These are phyloP conservation scores for Blastocrithidia nonstop DNA, from an alignment of 208 protist genomes.

Conservation along the genomic window DNA sequence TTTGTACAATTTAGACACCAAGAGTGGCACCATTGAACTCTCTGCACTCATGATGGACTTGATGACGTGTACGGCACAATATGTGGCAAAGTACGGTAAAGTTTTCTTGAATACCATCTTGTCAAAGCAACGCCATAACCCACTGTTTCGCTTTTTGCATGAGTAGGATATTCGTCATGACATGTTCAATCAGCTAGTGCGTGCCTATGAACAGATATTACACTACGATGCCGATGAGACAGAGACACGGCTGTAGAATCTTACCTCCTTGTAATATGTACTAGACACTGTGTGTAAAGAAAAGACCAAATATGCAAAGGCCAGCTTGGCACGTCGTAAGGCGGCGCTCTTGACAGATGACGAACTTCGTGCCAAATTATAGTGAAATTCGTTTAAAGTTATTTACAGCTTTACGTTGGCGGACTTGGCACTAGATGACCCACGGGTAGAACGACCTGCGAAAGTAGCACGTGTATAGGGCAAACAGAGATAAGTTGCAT, in stretches of 20 bases:
- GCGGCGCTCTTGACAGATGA: constrained; percentile 75
- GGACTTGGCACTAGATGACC: constrained; percentile 63
- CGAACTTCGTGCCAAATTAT: constrained; percentile 57
- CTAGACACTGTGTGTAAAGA: constrained; percentile 42
- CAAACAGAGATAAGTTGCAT: not conserved
- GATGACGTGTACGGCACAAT: constrained; percentile 69
- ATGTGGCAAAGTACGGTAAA: constrained; percentile 75
- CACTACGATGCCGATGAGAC: constrained; percentile 42
- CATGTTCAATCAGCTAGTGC: constrained; percentile 53
- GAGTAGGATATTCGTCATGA: constrained; percentile 60
- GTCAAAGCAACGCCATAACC: constrained; percentile 44
- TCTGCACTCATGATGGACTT: constrained; percentile 47
- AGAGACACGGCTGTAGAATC: constrained; percentile 54
- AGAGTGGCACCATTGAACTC: constrained; percentile 49
- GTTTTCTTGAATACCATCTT: constrained; percentile 42
- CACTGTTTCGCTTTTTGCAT: constrained; percentile 54
- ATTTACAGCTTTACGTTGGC: constrained; percentile 41
- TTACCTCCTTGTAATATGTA: constrained; percentile 23
- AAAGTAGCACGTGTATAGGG: constrained; percentile 9
- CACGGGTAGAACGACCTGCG: constrained; percentile 35
- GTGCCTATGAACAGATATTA: constrained; percentile 63
- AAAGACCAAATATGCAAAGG: constrained; percentile 63
- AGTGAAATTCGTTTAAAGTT: constrained; percentile 73
- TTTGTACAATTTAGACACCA: constrained; percentile 44
- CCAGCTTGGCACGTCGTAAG: constrained; percentile 55